Base-by-base conservation (phyloP, 768 basidiomycete genomes). In the Gautieria morchelliformis region DNA sequence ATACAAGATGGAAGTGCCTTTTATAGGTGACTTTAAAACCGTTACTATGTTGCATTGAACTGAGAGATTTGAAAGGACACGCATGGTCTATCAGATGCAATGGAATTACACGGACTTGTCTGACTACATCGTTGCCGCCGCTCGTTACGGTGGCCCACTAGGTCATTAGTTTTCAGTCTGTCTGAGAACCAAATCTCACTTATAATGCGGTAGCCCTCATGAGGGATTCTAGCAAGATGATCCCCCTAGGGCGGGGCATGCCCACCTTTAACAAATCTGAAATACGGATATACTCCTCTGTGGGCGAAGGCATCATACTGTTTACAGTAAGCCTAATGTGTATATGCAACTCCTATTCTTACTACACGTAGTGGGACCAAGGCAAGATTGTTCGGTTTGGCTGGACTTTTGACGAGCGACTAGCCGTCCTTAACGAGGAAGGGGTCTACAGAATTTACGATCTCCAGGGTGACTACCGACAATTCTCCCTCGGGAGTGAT, bases 381-480 rank as follows among this genome's bases (percentile, higher is more conserved):
- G 81, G 82, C 55, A 87, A 80, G 64, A 84, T 96, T 44, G 71
- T 93, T 53, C 79, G 82, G 45, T 87, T 91, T 63, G 90, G 90
- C 20, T 92, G 89, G 89, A 87, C 87, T 0, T 66, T 71, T n/a
- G 83, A 89, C 63, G 91, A 94, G 67, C 78, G 82, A 40, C 76
- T 99, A 37, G 82, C 85, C 0, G 80, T 97, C 14, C 71, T 98
- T 40, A 90, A 93, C 65, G 93, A 95, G 69, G 93, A 97, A 63
- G 94, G 95, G 24, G 78, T 80, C 6, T 99, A 96, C 70, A 79
- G 96, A 47, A 63, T 97, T 24, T 97, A 97, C 65, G 87, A 92
- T 71, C 72, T 91, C 35, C 85, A 90, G 69, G 84, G 85, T 56
- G 87, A 89, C 63, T 96, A 93, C 66, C 74, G 80, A 58, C 93